phyloP scores from a whole-genome alignment of 2,329 filamentous ascomycete species.

The Passalora sequoiae region DNA sequence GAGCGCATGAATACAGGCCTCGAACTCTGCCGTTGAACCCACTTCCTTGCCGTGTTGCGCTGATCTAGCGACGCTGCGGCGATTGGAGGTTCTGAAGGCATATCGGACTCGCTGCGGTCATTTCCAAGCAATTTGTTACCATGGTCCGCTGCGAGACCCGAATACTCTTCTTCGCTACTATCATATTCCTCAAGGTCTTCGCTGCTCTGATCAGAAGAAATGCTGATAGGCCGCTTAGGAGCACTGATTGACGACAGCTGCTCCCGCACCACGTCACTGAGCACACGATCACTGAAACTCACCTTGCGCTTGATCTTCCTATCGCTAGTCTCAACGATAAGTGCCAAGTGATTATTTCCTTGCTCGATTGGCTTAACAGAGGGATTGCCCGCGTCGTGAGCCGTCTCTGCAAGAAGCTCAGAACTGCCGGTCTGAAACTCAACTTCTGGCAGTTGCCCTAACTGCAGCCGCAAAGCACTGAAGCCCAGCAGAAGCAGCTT shows the following conservation, averaged over 20 bases:
- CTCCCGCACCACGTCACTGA: conserved; percentile 18
- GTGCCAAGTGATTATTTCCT: not conserved
- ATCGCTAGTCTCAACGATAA: no score
- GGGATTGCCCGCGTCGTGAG: no score
- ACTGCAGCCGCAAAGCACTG: conserved; percentile 15
- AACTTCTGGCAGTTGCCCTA: conserved; percentile 28
- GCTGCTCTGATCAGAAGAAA: conserved; percentile 18
- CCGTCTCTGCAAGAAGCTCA: conserved; percentile 9
- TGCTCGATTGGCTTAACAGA: no score
- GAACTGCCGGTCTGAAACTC: conserved; percentile 16
- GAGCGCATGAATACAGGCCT: no score
- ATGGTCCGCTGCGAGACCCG: no score
- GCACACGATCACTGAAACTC: conserved; percentile 19
- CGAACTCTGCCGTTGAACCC: no score
- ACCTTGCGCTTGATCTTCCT: conserved; percentile 12
- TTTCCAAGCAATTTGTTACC: conserved; percentile 15
- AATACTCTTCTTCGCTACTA: conserved; percentile 14
- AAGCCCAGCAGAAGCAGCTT: conserved; percentile 13
- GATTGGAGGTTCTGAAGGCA: no score
- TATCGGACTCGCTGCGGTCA: conserved; percentile 7
- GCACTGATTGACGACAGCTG: conserved; percentile 27
- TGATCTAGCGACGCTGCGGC: no score
- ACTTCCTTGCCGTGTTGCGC: no score
- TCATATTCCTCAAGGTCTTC: conserved; percentile 17
- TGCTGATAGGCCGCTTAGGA: conserved; percentile 20